A percentile compares a stretch with the other conserved stretches of the same genome.
Conservation (phyloP, 768 basidiomycete species). For the Dioszegia hungarica region DNA sequence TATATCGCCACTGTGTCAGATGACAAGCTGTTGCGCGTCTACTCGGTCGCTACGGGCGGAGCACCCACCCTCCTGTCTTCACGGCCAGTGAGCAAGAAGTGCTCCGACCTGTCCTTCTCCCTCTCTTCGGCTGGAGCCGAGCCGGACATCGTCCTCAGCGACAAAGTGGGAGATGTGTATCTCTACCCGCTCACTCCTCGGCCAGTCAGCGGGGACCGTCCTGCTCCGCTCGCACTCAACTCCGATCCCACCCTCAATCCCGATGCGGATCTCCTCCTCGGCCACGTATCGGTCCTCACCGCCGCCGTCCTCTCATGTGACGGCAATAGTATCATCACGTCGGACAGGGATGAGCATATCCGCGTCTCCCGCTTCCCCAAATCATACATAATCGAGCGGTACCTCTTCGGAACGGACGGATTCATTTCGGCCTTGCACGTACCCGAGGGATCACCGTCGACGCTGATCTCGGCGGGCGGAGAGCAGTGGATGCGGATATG, state of each 20-base stretch:
- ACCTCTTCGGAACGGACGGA: slow-evolving; percentile 70
- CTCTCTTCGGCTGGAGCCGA: slow-evolving; percentile 41
- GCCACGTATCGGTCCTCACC: slow-evolving; percentile 83
- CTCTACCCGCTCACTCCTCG: slow-evolving; percentile 56
- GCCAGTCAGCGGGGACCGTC: slow-evolving; percentile 20
- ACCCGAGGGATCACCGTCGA: slow-evolving; percentile 49
- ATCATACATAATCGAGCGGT: slow-evolving; percentile 78
- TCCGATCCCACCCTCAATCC: slow-evolving; percentile 47
- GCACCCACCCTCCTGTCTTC: slow-evolving; percentile 3
- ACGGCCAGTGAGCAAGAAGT: slow-evolving; percentile 79
- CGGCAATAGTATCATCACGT: slow-evolving; percentile 70
- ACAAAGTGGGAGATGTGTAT: slow-evolving; percentile 95
- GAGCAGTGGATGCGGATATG: slow-evolving; percentile 63
- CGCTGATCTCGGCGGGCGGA: slow-evolving; percentile 81
- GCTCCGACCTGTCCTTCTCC: slow-evolving; percentile 66
- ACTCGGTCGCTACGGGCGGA: neutral
- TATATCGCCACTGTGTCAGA: slow-evolving; percentile 63
- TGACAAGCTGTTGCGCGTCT: slow-evolving; percentile 75
- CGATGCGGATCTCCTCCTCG: slow-evolving; percentile 51
- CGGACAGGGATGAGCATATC: slow-evolving; percentile 94
- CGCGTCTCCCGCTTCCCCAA: slow-evolving; percentile 84
- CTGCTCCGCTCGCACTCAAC: slow-evolving; percentile 25
- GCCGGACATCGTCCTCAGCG: slow-evolving; percentile 70
- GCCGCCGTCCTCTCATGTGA: slow-evolving; percentile 64
- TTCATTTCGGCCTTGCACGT: slow-evolving; percentile 78